A percentile compares a stretch with the other conserved stretches of the same genome.
Conservation (phyloP, 2,329 filamentous ascomycete genomes). For the Aspergillus candidus region DNA sequence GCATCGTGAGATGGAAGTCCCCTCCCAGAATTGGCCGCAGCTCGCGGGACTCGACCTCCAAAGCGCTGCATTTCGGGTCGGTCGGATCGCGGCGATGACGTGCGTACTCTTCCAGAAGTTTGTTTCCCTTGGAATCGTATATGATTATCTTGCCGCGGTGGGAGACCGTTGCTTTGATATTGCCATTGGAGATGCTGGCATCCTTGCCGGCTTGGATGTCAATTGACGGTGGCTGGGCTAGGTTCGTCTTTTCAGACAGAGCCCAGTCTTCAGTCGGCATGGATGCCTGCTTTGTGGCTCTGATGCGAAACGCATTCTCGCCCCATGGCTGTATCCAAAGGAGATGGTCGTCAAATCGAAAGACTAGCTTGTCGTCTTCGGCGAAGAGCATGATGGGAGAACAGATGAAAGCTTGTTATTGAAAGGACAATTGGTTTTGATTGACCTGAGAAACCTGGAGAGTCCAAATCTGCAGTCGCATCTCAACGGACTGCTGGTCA, state of each 20-base stretch:
- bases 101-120: slow-evolving; percentile 50
- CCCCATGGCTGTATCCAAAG: slow-evolving; percentile 38
- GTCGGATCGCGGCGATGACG: slow-evolving; percentile 46
- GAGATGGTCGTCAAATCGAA: slow-evolving; percentile 33
- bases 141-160: slow-evolving; percentile 48
- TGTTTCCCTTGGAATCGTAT: slow-evolving; percentile 36
- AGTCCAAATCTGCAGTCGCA: no score
- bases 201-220: slow-evolving; percentile 17
- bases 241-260: slow-evolving; percentile 19
- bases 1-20: slow-evolving; percentile 53
- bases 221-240: slow-evolving; percentile 8
- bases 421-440: no score
- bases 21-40: slow-evolving; percentile 50
- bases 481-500: no score
- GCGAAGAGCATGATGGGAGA: slow-evolving; percentile 25
- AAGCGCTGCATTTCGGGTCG: slow-evolving; percentile 55
- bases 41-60: slow-evolving; percentile 54
- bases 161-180: slow-evolving; percentile 44
- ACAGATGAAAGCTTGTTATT: not conserved
- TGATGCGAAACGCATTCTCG: slow-evolving; percentile 33
- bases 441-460: no score
- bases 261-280: slow-evolving; percentile 36
- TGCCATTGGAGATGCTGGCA: slow-evolving; percentile 45
- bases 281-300: slow-evolving; percentile 32
- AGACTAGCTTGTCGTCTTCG: slow-evolving; percentile 31